These are phyloP conservation scores for Kuraishia ogatae DNA, from an alignment of 805 yeast species.

Conservation along the genomic window DNA sequence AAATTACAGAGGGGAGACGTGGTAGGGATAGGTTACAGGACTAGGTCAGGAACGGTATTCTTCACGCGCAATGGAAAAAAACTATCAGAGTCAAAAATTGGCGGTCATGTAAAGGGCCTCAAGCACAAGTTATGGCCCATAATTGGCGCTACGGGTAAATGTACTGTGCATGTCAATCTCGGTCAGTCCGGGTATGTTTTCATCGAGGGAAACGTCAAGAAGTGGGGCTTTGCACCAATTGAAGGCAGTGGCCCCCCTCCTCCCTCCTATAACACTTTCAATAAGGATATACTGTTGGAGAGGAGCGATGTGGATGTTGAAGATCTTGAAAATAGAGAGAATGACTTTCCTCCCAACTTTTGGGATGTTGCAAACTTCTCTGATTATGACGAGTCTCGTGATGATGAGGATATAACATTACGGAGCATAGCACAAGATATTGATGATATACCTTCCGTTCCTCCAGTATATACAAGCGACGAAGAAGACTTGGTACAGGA, in stretches of 20 bases:
- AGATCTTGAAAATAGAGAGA: constrained; percentile 25
- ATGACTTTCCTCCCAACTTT: constrained; percentile 50
- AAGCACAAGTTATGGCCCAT: constrained; percentile 75
- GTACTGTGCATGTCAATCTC: constrained; percentile 78
- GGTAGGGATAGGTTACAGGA: constrained; percentile 83
- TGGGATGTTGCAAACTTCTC: constrained; percentile 31
- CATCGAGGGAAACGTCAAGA: constrained; percentile 88
- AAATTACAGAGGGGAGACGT: constrained; percentile 75
- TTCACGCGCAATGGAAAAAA: constrained; percentile 94
- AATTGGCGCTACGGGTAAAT: constrained; percentile 75
- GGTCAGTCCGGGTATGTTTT: constrained; percentile 88
- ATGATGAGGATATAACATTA: constrained; percentile 33
- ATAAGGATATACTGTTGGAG: constrained; percentile 71
- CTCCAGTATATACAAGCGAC: constrained; percentile 26
- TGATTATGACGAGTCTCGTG: constrained; percentile 22
- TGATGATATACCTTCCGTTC: constrained; percentile 26
- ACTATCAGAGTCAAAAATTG: constrained; percentile 69
- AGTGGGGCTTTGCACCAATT: constrained; percentile 92
- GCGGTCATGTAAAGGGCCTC: constrained; percentile 72
- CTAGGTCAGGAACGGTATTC: constrained; percentile 76
- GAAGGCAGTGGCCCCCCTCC: constrained; percentile 89
- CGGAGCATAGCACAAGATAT: constrained; percentile 1
- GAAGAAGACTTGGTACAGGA: constrained; percentile 3
- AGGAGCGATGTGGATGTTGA: constrained; percentile 43
- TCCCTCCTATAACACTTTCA: constrained; percentile 80